Evolutionary conservation across 2,329 filamentous ascomycete genomes (phyloP).

Genomic region (Colletotrichum tanaceti): DNA sequence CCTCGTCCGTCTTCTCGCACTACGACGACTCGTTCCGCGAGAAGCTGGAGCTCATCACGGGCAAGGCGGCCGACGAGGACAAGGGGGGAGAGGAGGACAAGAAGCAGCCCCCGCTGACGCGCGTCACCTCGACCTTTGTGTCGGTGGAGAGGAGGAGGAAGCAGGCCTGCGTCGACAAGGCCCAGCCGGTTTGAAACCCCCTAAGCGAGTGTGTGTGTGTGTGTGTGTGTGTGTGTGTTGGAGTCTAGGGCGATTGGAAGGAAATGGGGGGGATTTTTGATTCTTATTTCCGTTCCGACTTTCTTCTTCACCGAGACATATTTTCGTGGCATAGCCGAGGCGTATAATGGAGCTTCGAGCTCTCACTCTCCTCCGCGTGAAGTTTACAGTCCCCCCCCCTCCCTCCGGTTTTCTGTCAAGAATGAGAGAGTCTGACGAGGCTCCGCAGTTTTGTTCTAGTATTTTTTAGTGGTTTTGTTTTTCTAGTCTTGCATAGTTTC

Average conservation of each 20-base stretch:
- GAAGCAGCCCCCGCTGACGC: conserved; percentile 6
- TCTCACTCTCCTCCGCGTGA: neutral
- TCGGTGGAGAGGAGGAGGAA: neutral
- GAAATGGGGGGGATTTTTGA: neutral
- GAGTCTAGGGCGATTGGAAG: neutral
- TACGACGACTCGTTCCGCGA: conserved; percentile 37
- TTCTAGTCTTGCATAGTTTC: conserved; percentile 9
- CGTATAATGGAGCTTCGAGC: conserved; percentile 11
- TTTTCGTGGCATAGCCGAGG: conserved; percentile 9
- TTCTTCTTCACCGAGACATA: neutral
- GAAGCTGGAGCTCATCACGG: conserved; percentile 35
- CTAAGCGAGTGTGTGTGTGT: neutral
- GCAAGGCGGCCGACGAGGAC: conserved; percentile 9
- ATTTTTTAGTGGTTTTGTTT: no score
- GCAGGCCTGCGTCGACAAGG: neutral
- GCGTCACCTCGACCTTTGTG: conserved; percentile 27
- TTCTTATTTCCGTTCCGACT: neutral
- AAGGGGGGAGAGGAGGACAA: conserved; percentile 23
- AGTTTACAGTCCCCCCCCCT: neutral
- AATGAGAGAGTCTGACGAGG: neutral
- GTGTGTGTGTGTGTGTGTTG: neutral
- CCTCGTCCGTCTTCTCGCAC: conserved; percentile 37
- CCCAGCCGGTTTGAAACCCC: neutral
- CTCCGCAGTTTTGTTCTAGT: neutral
- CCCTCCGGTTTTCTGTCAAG: neutral